Conservation (phyloP, 176 grass and related monocot genomes). For the Melocanna baccifera region DNA sequence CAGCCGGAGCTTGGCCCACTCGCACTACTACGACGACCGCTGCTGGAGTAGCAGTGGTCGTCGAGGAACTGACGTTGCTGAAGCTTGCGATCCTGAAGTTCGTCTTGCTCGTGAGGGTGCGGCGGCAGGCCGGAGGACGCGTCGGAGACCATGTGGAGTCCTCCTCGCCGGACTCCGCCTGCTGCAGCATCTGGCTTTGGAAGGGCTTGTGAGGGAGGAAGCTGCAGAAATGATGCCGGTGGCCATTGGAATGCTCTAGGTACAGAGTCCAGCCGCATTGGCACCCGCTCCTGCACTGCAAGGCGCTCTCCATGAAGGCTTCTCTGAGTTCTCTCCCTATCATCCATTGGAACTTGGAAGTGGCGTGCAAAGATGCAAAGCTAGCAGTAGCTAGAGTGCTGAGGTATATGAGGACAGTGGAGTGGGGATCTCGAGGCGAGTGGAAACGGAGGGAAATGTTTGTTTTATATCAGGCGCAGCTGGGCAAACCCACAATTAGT, state of each 20-base stretch:
- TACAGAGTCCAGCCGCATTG: slow-evolving; percentile 89
- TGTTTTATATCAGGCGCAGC: slow-evolving; percentile 29
- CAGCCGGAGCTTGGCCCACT: neutral
- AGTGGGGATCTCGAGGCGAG: slow-evolving; percentile 39
- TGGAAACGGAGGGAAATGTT: neutral
- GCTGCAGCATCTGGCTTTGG: neutral
- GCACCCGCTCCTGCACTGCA: slow-evolving; percentile 71
- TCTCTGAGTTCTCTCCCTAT: slow-evolving; percentile 18
- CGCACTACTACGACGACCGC: neutral
- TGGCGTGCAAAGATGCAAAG: neutral
- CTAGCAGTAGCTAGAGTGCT: neutral
- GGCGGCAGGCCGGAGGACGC: slow-evolving; percentile 73
- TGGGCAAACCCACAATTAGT: slow-evolving; percentile 9
- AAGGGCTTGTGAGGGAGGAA: neutral
- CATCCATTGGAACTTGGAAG: neutral
- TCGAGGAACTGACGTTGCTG: neutral
- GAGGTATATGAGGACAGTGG: slow-evolving; percentile 26
- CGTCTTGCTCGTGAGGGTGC: neutral
- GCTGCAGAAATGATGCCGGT: neutral
- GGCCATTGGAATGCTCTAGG: slow-evolving; percentile 51
- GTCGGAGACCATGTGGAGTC: slow-evolving; percentile 83
- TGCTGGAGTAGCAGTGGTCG: neutral
- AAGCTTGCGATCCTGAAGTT: neutral
- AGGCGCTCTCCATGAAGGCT: slow-evolving; percentile 15
- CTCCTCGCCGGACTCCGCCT: slow-evolving; percentile 34